Conservation (phyloP, 306 rosid genomes). For the Medicago lupulina region DNA sequence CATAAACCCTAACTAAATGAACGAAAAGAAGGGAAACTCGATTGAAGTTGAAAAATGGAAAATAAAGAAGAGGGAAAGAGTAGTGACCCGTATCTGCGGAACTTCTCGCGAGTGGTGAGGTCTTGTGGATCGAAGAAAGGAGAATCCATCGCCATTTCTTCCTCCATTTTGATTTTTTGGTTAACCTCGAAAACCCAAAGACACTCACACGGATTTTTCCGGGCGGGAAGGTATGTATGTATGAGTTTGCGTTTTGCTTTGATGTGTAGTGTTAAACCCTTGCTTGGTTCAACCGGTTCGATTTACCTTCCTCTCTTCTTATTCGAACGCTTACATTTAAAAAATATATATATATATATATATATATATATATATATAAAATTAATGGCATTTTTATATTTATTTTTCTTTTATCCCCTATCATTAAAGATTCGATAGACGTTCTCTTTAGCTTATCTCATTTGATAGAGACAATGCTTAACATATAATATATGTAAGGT, state of each 20-base stretch:
- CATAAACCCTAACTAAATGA: constrained; percentile 32
- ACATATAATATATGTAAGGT: no score
- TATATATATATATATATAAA: no score
- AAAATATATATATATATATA: no score
- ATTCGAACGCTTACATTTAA: background rate
- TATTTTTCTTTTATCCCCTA: no score
- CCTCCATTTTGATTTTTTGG: constrained; percentile 52
- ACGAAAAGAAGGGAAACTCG: background rate
- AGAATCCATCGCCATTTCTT: constrained; percentile 74
- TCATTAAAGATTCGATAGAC: no score
- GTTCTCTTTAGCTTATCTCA: no score
- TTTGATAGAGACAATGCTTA: no score
- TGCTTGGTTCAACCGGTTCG: background rate
- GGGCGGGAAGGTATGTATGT: constrained; percentile 35
- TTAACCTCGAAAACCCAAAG: constrained; percentile 42
- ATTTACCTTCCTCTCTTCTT: background rate
- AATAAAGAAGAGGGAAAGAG: background rate
- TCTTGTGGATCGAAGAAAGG: constrained; percentile 77
- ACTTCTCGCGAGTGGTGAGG: constrained; percentile 66
- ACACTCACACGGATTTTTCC: constrained; percentile 28
- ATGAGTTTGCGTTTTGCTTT: background rate
- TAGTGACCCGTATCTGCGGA: constrained; percentile 81
- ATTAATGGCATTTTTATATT: no score
- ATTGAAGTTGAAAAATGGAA: background rate
- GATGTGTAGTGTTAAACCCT: constrained; percentile 31